Percentiles rank a stretch among this genome's conserved stretches.
phyloP scores from a whole-genome alignment of 192 early-diverging fungal species.

The Rhizophagus sp. region DNA sequence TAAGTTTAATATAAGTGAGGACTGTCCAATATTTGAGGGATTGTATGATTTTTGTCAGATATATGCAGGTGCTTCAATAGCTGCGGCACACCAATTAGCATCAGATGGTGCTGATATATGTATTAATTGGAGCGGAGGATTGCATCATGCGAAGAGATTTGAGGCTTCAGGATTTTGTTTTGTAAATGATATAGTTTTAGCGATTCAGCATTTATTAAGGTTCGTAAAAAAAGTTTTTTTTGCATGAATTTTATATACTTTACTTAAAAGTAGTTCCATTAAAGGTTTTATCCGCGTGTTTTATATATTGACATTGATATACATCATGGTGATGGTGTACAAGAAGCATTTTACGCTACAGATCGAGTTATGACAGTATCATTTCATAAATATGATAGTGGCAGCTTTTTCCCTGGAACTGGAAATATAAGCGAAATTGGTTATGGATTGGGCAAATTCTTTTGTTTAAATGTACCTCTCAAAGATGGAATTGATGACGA shows the following conservation, averaged over 20 bases:
- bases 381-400: slow-evolving; percentile 87
- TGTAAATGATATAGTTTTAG: slow-evolving; percentile 97
- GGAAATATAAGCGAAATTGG: slow-evolving; percentile 83
- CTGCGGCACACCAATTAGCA: slow-evolving; percentile 83
- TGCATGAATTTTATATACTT: slow-evolving; percentile 16
- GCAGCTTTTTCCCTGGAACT: slow-evolving; percentile 92
- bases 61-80: slow-evolving; percentile 93
- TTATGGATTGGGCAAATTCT: slow-evolving; percentile 72
- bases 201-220: slow-evolving; percentile 83
- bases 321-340: slow-evolving; percentile 98
- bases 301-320: slow-evolving; percentile 97
- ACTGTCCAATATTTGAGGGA: slow-evolving; percentile 97
- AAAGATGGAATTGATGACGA: slow-evolving; percentile 85
- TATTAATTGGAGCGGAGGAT: slow-evolving; percentile 97
- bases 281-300: slow-evolving; percentile 73
- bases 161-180: slow-evolving; percentile 98
- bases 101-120: slow-evolving; percentile 84
- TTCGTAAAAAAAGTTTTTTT: slow-evolving; percentile 30
- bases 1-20: slow-evolving; percentile 92
- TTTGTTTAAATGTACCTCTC: slow-evolving; percentile 90
- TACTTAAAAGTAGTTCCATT: slow-evolving; percentile 24
- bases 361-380: slow-evolving; percentile 95
- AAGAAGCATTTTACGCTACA: slow-evolving; percentile 92
- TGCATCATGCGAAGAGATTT: slow-evolving; percentile 87
- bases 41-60: slow-evolving; percentile 94